Evolutionary conservation across 1,139 yeast species (phyloP), one percentile per base, ranked within the genome.

Genomic region (Pichia sorboxylosa): DNA sequence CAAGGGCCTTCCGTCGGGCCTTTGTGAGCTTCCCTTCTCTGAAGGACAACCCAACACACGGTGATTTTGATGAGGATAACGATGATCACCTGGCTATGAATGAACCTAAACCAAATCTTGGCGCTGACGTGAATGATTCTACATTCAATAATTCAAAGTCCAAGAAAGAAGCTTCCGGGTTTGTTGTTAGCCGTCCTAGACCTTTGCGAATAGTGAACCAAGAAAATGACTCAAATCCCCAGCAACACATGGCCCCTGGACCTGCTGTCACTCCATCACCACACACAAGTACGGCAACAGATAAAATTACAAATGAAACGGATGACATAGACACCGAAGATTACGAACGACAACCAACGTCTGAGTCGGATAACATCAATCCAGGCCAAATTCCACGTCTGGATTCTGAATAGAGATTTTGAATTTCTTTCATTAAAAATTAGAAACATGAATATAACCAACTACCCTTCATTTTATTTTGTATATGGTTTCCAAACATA

Each of bases 111-210:
- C 26, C 30, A 6, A 31, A 29, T 14, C 19, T 22, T n/a, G 17
- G 20, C 4, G 20, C 26, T 16, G 17, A 24, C 19, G 9, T 13
- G 1, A 27, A 26, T 13, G 13, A 22, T 17, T 38, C 31, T 17
- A 10, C 32, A 5, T 13, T 38, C 10, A 35, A 32, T 13, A 21
- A 33, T 10, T 35, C 42, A 8, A 11, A 6, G 4, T 6, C 17
- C 29, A n/a, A n/a, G n/a, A n/a, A n/a, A n/a, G n/a, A n/a, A n/a
- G n/a, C 22, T 19, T 36, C 43, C 9, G 54, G 54, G 6, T 51
- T 51, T 34, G 48, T 49, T 19, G 55, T 52, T 14, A 43, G 44
- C 34, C 39, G 55, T 23, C 45, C 46, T 4, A 37, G 28, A 30
- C 44, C 43, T 11, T 25, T 40, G 13, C 27, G 36, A 4, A 29